Conservation (phyloP, 495 filamentous ascomycete genomes). For the Hypomontagnella monticulosa region DNA sequence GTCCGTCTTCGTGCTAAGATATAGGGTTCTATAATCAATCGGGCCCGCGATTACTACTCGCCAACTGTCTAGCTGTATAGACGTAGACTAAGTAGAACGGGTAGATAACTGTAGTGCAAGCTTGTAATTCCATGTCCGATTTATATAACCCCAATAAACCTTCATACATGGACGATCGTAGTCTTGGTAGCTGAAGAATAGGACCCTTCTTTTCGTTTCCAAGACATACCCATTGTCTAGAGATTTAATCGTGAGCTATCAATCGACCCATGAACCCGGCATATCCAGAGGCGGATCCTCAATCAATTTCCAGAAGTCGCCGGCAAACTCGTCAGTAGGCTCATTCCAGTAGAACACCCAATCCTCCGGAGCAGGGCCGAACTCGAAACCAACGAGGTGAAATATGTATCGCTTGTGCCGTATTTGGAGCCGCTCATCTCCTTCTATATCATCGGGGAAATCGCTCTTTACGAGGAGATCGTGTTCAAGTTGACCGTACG, state of each 20-base stretch:
- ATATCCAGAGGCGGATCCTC: constrained; percentile 25
- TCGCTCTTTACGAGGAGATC: background rate
- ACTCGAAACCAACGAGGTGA: constrained; percentile 15
- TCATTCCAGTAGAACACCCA: constrained; percentile 33
- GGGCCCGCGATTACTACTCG: too few relatives aligned
- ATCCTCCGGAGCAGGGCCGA: constrained; percentile 25
- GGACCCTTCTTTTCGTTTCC: too few relatives aligned
- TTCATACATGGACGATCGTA: too few relatives aligned
- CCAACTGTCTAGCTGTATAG: too few relatives aligned
- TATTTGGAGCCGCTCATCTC: background rate
- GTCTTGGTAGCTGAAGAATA: too few relatives aligned
- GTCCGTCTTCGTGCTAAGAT: background rate
- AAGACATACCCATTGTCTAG: background rate
- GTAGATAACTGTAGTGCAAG: too few relatives aligned
- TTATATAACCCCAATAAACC: too few relatives aligned
- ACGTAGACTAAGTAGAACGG: background rate
- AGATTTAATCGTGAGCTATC: background rate
- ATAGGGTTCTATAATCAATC: background rate
- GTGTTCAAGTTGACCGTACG: constrained; percentile 13
- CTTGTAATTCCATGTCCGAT: too few relatives aligned
- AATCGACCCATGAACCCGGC: constrained; percentile 36
- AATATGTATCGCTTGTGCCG: background rate
- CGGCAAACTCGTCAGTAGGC: constrained; percentile 24
- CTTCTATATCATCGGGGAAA: background rate
- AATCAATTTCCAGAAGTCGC: constrained; percentile 40